Base-by-base conservation (phyloP, 495 filamentous ascomycete species). In the Penicillium longicatenatum region DNA sequence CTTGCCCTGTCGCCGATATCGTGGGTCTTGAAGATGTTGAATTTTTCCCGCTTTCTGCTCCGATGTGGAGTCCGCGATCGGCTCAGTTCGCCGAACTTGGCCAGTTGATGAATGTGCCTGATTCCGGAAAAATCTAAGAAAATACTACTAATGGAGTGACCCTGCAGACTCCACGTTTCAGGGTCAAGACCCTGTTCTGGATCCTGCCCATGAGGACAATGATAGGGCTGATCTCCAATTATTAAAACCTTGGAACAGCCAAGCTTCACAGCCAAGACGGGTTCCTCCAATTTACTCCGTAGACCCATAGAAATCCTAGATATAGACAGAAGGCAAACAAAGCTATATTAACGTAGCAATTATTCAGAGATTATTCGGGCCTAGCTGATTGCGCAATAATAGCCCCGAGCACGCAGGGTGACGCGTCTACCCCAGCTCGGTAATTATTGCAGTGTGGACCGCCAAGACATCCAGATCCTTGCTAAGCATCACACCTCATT, bases 181-280 rank as follows among this genome's bases (percentile, higher is more conserved):
- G 31, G 31, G 31, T 11, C 31, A 35, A 35, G 31, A 12, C 31
- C 31, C 31, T 12, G 31, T 35, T 14, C 10, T 12, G 26, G 3
- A 26, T 26, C 26, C 26, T 0, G 26, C 7, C 3, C 26, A 26
- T 26, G 3, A 26, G 26, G 26, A 5, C 7, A 26, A 49, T 49
- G 4, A n/a, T 12, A 26, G 21, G 21, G 17, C 16, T 44, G 14
- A n/a, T 22, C 10, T 20, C n/a, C 19, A 1, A 17, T 6, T 19
- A n/a, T 45, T 45, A 6, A 2, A 26, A 26, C 26, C 26, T 26
- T 26, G 26, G 42, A 45, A 45, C 35, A 45, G 44, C 44, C 44
- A 46, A 46, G 44, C 44, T 46, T 46, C 21, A 14, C 21, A 26
- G 44, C 44, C 44, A 46, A 46, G 44, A 21, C 43, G 11, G 17